Base-by-base conservation (phyloP, 202 grass and related monocot genomes). In the Schoenoplectus tabernaemontani region DNA sequence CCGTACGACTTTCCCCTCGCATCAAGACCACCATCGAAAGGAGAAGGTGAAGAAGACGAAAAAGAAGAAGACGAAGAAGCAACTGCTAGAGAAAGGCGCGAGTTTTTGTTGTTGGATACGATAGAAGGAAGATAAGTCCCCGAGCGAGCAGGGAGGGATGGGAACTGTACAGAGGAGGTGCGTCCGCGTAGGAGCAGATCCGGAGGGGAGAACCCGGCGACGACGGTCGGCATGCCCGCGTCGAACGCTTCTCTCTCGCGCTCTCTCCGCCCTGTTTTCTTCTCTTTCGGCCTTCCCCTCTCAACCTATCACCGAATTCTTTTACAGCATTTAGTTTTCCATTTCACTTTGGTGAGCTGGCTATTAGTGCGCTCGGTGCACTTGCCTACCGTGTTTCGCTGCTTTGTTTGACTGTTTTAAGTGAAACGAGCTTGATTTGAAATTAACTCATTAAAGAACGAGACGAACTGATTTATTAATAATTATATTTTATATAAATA, bases 21-120 rank as follows among this genome's bases (percentile, higher is more conserved):
- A 64, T 90, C 74, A 53, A 96, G 87, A 72, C 90, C 88, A 26
- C 88, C 93, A 57, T 93, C 91, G 71, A 93, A 93, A 74, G 88
- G 78, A 62, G 92, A 85, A 7, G 92, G 78, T 12, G 89, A 95
- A 13, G 87, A 84, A 9, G 89, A 81, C 16, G 89, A 93, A 19
- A 87, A 82, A 9, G 86, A 85, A 39, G 39, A 67, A 0, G 83
- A 37, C 4, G 83, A 68, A 41, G 63, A 81, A 22, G 83, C 47
- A 10, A 64, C 63, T 20, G n/a, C 16, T 17, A 60, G 51, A 74
- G 78, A 82, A 79, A 19, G 30, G 62, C 4, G 42, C 61, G 77
- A 88, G 70, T 23, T 69, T 58, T 67, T 75, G 44, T 0, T 79
- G 81, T 43, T 84, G 62, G 34, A 82, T 76, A 13, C 37, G 33